Percentiles rank a stretch among this genome's conserved stretches.
Conservation (phyloP, 192 early-diverging fungal species). For the Cetraspora pellucida region DNA sequence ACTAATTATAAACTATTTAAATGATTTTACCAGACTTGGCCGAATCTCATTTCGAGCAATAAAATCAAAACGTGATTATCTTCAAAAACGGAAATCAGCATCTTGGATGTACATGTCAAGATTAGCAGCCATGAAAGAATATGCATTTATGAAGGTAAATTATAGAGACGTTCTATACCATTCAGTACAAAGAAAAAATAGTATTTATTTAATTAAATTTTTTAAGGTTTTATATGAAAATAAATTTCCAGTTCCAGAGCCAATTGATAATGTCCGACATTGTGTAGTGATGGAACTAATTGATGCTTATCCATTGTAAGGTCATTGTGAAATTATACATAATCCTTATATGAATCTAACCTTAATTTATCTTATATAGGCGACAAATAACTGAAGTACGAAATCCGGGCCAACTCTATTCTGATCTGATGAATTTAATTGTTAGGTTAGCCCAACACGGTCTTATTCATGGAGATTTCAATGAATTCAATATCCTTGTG, state of each 20-base stretch:
- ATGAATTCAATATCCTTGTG: constrained; percentile 98
- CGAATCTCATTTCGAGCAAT: constrained; percentile 95
- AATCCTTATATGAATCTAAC: not conserved
- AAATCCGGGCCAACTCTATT: constrained; percentile 92
- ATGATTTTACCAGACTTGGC: constrained; percentile 67
- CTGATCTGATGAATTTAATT: constrained; percentile 92
- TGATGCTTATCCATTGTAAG: constrained; percentile 86
- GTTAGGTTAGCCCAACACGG: constrained; percentile 93
- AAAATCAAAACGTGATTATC: constrained; percentile 97
- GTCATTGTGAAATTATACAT: not conserved
- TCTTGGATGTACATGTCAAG: constrained; percentile 99
- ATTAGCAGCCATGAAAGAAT: constrained; percentile 97
- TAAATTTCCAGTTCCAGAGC: constrained; percentile 94
- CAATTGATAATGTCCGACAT: constrained; percentile 92
- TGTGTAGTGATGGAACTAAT: constrained; percentile 96
- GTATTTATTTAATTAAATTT: constrained; percentile 2
- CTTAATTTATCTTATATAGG: constrained; percentile 32
- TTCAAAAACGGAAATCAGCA: constrained; percentile 89
- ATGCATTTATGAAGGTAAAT: constrained; percentile 95
- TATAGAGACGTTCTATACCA: not conserved
- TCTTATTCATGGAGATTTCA: constrained; percentile 99
- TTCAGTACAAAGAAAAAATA: not conserved
- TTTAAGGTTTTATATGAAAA: constrained; percentile 72
- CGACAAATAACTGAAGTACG: constrained; percentile 86
- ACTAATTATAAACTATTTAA: not conserved